These are phyloP conservation scores for Penicillium occitanis DNA, from an alignment of 2,329 filamentous ascomycete genomes.

Conservation along the genomic window DNA sequence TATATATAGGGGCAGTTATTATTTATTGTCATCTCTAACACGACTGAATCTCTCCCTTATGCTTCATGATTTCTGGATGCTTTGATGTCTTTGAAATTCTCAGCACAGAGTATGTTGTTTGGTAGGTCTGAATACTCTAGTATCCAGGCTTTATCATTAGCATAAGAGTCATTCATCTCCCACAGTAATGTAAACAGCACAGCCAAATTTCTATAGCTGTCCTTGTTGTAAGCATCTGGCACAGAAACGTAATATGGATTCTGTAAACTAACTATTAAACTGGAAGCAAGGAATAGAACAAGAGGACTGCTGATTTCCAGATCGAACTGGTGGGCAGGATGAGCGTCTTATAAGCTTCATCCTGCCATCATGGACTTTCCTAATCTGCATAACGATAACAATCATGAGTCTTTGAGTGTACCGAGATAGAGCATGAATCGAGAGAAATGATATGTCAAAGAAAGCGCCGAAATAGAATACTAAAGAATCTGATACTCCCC, in stretches of 20 bases:
- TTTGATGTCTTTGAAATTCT: slow-evolving; percentile 15
- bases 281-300: not conserved
- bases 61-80: slow-evolving; percentile 15
- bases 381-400: too few relatives aligned
- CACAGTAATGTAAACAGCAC: not conserved
- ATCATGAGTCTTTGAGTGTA: too few relatives aligned
- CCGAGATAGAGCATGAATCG: too few relatives aligned
- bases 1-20: slow-evolving; percentile 7
- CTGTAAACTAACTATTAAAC: not conserved
- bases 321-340: not conserved
- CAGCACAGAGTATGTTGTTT: slow-evolving; percentile 7
- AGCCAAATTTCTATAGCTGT: too few relatives aligned
- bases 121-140: not conserved
- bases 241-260: not conserved
- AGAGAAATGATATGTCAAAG: not conserved
- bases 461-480: not conserved
- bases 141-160: not conserved
- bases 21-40: slow-evolving; percentile 16
- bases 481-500: not conserved
- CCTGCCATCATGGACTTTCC: not conserved
- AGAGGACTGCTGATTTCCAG: not conserved
- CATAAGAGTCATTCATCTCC: not conserved
- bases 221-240: not conserved
- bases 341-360: not conserved
- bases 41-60: not conserved